phyloP scores from a whole-genome alignment of 2,329 filamentous ascomycete genomes.

The Claviceps lovelessii region DNA sequence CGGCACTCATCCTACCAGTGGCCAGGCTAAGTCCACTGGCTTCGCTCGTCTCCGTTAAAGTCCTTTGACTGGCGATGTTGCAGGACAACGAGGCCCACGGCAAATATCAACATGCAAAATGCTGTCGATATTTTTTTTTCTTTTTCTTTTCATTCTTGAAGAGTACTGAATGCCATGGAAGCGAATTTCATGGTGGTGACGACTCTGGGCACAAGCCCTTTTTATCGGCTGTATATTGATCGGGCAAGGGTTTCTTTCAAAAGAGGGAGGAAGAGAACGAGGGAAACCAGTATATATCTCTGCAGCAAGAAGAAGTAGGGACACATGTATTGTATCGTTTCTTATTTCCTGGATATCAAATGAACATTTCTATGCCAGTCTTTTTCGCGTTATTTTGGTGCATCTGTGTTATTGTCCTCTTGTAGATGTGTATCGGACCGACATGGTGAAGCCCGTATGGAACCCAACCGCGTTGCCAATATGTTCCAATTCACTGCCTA shows the following conservation, averaged over 20 bases:
- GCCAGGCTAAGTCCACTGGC: constrained; percentile 21
- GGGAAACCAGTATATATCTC: neutral
- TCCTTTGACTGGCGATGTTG: neutral
- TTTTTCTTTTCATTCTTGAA: neutral
- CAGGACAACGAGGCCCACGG: neutral
- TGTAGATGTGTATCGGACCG: too few species aligned
- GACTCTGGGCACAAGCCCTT: neutral
- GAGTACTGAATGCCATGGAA: neutral
- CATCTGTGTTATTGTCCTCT: too few species aligned
- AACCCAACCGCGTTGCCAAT: too few species aligned
- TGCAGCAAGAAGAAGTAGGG: neutral
- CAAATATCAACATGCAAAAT: neutral
- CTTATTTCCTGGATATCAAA: neutral
- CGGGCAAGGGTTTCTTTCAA: neutral
- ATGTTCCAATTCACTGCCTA: too few species aligned
- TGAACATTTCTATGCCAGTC: neutral
- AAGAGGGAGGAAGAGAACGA: neutral
- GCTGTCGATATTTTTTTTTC: neutral
- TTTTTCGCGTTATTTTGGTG: too few species aligned
- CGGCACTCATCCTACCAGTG: constrained; percentile 18
- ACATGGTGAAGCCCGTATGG: too few species aligned
- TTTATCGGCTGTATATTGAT: neutral
- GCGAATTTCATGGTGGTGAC: neutral
- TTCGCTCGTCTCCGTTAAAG: constrained; percentile 20
- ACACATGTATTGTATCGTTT: neutral